Percentiles rank a stretch among this genome's conserved stretches.
phyloP scores from a whole-genome alignment of 1,284 basidiomycete species.

The Agroathelia rolfsii region DNA sequence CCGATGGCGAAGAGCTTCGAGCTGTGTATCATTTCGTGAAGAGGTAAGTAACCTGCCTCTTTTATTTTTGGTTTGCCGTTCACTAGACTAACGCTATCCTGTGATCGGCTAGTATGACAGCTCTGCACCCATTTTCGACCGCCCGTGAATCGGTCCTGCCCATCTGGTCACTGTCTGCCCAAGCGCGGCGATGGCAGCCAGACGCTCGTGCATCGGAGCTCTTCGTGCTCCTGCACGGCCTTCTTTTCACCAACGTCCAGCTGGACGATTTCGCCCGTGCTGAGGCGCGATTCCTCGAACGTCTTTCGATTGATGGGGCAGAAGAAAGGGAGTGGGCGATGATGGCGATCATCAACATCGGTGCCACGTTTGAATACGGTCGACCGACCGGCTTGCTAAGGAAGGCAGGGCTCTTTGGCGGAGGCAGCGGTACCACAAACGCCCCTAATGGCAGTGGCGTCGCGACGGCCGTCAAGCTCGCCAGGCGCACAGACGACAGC shows the following conservation, averaged over 20 bases:
- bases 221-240: conserved; percentile 61
- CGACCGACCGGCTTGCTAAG: conserved; percentile 63
- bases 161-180: conserved; percentile 46
- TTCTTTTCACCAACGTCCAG: conserved; percentile 63
- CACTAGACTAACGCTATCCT: conserved; percentile 6
- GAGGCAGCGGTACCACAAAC: conserved; percentile 24
- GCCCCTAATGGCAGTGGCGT: conserved; percentile 30
- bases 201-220: conserved; percentile 53
- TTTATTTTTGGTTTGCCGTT: not conserved
- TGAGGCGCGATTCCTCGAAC: conserved; percentile 78
- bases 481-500: conserved; percentile 25
- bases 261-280: conserved; percentile 68
- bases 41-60: conserved; percentile 37
- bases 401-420: conserved; percentile 37
- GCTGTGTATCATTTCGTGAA: conserved; percentile 64
- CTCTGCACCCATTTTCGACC: conserved; percentile 49
- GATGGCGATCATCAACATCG: conserved; percentile 84
- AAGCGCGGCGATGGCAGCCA: conserved; percentile 38
- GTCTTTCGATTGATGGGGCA: conserved; percentile 69
- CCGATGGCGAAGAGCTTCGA: conserved; percentile 48
- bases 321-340: conserved; percentile 91
- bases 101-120: conserved; percentile 35
- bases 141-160: conserved; percentile 55
- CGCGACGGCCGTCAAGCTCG: conserved; percentile 30
- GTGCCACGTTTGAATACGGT: conserved; percentile 83